Base-by-base conservation (phyloP, 2,329 filamentous ascomycete species). In the Graphilbum sp. region DNA sequence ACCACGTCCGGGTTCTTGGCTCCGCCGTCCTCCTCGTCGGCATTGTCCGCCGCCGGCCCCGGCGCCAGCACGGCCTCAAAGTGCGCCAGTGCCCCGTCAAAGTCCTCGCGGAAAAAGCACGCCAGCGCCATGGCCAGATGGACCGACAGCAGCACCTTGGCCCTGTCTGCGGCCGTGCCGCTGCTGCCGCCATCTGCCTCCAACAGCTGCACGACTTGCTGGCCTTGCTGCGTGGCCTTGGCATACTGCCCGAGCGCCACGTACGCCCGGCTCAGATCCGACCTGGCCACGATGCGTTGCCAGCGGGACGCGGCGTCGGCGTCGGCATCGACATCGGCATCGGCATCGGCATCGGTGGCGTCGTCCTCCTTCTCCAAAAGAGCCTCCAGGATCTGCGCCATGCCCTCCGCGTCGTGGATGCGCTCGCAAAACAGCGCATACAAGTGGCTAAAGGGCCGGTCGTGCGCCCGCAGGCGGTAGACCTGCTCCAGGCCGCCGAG, bases 401-500 rank as follows among this genome's bases (percentile, higher is more conserved):
- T 77, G 21, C 69, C 68, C 2, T 59, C 52, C 44, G 72, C 69
- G 48, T 92, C 79, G 16, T 75, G 69, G 3, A 81, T 77, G 11
- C 90, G 75, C 54, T 98, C 90, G 34, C 84, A 68, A 52, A 92
- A 79, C 3, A 96, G 63, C 0, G 84, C 77, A 1, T 75, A 72
- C 5, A 98, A 69, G 50, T 96, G 90, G 8, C 75, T 68, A 49
- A 79, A 83, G 0, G 75, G 66, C 23, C 87, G 56, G 41, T 90
- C 79, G 32, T 72, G 66, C 0, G 84, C 80, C 17, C 67, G 64
- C 48, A 94, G 75, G 8, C 69, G 69, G 40, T 73, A 72, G 3
- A 95, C 64, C 54, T 98, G 90, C 38, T 79, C 75, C 1, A 96
- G 72, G 0, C 84, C 87, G 50, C 96, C 93, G 17, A 95, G 69